Conservation (phyloP, 306 rosid genomes). For the Lagenaria siceraria region DNA sequence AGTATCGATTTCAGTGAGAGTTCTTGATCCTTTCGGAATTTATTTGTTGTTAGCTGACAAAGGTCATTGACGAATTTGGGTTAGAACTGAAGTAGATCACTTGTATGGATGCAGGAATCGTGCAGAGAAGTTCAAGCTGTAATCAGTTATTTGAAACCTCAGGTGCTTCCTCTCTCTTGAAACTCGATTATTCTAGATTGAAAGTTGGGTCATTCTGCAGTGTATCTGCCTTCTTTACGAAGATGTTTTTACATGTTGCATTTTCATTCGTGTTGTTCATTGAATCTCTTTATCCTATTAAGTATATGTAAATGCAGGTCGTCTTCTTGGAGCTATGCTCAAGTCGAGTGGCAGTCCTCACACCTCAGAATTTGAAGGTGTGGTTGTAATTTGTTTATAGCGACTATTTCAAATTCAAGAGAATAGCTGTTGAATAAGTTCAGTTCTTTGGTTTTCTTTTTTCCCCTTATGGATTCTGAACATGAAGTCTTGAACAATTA, state of each 20-base stretch:
- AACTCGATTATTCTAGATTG: slow-evolving; percentile 12
- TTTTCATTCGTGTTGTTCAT: slow-evolving; percentile 3
- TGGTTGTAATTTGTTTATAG: neutral
- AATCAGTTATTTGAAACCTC: slow-evolving; percentile 63
- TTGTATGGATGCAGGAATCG: slow-evolving; percentile 48
- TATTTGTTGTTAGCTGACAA: too few species aligned
- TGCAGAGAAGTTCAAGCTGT: slow-evolving; percentile 76
- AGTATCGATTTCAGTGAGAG: neutral
- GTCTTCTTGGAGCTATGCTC: slow-evolving; percentile 89
- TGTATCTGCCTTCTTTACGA: slow-evolving; percentile 25
- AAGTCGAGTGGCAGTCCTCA: slow-evolving; percentile 60
- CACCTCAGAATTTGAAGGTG: slow-evolving; percentile 78
- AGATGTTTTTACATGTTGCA: neutral
- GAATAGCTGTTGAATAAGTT: neutral
- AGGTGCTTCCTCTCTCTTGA: slow-evolving; percentile 41
- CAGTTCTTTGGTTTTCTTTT: neutral
- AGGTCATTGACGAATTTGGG: neutral
- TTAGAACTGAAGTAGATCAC: neutral
- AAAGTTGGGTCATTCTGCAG: slow-evolving; percentile 11
- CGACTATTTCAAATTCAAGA: neutral
- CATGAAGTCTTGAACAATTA: neutral
- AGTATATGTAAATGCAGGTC: slow-evolving; percentile 35
- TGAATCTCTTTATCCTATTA: neutral
- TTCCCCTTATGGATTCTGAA: neutral
- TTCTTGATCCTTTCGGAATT: neutral